phyloP scores from a whole-genome alignment of 1,284 basidiomycete genomes.

The Pterula multifida region DNA sequence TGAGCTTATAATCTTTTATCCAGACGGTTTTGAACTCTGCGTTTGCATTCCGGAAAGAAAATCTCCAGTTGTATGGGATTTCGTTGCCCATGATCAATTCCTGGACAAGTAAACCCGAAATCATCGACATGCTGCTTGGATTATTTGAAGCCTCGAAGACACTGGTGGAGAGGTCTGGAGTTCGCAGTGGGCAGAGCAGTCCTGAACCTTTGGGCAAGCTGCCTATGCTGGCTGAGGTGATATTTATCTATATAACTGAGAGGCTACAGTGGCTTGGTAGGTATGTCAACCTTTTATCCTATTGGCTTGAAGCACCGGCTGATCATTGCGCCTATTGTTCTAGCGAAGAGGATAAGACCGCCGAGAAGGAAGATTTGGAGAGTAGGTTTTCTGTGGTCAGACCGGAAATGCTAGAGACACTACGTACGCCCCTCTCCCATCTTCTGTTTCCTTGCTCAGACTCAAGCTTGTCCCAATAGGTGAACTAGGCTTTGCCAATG shows the following conservation, averaged over 20 bases:
- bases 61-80: conserved; percentile 68
- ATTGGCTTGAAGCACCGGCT: not conserved
- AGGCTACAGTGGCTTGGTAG: conserved; percentile 57
- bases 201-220: conserved; percentile 46
- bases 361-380: conserved; percentile 45
- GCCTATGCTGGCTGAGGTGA: conserved; percentile 54
- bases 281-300: conserved; percentile 22
- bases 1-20: conserved; percentile 4
- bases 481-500: conserved; percentile 50
- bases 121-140: conserved; percentile 61
- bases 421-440: conserved; percentile 38
- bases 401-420: conserved; percentile 62
- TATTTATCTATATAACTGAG: conserved; percentile 68
- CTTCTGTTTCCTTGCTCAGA: conserved; percentile 4
- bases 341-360: conserved; percentile 33
- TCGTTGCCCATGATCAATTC: conserved; percentile 59
- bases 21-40: conserved; percentile 68
- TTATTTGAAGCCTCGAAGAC: conserved; percentile 64
- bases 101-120: conserved; percentile 68
- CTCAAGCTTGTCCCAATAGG: conserved; percentile 23
- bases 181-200: conserved; percentile 14
- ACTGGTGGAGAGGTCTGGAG: conserved; percentile 26
- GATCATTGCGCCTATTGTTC: conserved; percentile 29
- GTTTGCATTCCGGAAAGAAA: conserved; percentile 61
- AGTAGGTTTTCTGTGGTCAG: conserved; percentile 59